A percentile compares a stretch with the other conserved stretches of the same genome.
Conservation (phyloP, 2,329 filamentous ascomycete genomes). For the Mariannaea elegans region DNA sequence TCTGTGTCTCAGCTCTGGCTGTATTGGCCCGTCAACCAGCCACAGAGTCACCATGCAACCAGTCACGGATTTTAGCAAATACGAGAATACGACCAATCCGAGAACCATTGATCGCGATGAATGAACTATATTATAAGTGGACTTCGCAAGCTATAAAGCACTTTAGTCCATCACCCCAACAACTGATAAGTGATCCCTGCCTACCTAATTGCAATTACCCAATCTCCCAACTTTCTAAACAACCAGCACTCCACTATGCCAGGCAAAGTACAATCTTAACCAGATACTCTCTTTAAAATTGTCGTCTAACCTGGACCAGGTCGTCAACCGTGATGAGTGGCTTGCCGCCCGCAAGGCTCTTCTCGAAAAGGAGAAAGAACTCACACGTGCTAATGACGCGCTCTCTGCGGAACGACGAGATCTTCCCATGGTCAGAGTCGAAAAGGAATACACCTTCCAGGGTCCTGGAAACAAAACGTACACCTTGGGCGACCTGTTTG, state of each 20-base stretch:
- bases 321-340: conserved; percentile 47
- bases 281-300: neutral
- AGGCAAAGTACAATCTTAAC: neutral
- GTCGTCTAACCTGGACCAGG: conserved; percentile 26
- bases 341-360: conserved; percentile 44
- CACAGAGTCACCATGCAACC: neutral
- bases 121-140: neutral
- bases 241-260: neutral
- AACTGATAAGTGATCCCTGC: neutral
- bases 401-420: conserved; percentile 44
- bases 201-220: neutral
- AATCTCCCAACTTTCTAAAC: neutral
- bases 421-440: conserved; percentile 52
- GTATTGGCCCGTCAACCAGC: neutral
- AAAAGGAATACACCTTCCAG: conserved; percentile 48
- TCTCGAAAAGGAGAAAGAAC: conserved; percentile 47
- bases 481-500: conserved; percentile 45
- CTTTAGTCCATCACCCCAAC: neutral
- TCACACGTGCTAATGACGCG: conserved; percentile 40
- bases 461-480: conserved; percentile 37
- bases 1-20: neutral
- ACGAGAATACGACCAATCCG: neutral
- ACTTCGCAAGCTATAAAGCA: neutral
- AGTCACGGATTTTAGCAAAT: neutral
- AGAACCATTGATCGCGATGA: neutral